Evolutionary conservation across 2,329 filamentous ascomycete species (phyloP), one percentile per base, ranked within the genome.

Genomic region (Pseudofabraea citricarpa): DNA sequence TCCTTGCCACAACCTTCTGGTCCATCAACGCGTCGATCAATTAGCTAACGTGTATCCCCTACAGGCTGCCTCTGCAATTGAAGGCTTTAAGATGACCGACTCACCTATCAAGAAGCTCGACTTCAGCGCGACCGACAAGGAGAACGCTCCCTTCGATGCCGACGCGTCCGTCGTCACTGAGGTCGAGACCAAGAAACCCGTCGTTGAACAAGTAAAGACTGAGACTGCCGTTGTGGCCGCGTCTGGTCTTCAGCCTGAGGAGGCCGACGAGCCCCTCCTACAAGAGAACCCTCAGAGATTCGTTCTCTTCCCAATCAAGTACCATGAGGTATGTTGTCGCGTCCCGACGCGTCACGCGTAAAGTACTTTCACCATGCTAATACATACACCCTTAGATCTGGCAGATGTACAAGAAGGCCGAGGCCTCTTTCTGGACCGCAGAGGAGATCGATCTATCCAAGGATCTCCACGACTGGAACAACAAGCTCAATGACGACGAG

Each of bases 361-460:
- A 76, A 85, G 75, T 36, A 46, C 47, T 36, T 32, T 58, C 69
- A 75, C 63, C 77, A 49, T 44, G 49, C 50, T 40, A 49, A 47
- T 39, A 18, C 46, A 33, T 42, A 41, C 49, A 53, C 64, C 58
- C 27, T 8, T 22, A 96, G 90, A 94, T 96, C 69, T 98, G 93
- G 93, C 91, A 97, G 71, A 97, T 97, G 91, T 98, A 98, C 82
- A 98, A 98, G 83, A 97, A 97, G 75, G 90, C 90, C 55, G 91
- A 98, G 70, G 93, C 93, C 41, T 97, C 93, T 33, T 98, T 98
- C 84, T 98, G 93, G 93, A 98, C 93, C 32, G 93, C 93, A 41
- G 93, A 98, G 70, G 93, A 98, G 76, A 97, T 98, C 59, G 93
- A 98, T 70, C 81, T 98, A 40, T 97, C 91, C 61, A 98, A 98